Evolutionary conservation across 73 alveolate genomes (phyloP).

Genomic region (Tetrahymena malaccensis): DNA sequence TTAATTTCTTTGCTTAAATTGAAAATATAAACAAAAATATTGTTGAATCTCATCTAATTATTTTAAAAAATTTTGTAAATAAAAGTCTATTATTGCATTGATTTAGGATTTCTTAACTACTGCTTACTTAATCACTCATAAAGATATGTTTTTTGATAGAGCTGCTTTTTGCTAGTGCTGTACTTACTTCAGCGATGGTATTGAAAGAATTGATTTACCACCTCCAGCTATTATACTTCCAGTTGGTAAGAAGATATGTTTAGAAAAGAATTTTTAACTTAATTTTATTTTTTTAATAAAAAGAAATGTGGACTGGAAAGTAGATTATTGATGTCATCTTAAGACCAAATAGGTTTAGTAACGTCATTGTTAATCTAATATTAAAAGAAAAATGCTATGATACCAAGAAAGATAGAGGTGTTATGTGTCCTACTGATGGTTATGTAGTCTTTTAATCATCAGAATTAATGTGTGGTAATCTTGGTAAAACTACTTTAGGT

Average conservation of each 20-base stretch:
- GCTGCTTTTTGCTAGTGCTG: slow-evolving; percentile 84
- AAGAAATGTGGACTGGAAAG: slow-evolving; percentile 99
- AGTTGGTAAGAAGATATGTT: neutral
- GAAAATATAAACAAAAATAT: too few relatives aligned
- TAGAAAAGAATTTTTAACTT: neutral
- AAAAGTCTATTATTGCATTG: slow-evolving; percentile 56
- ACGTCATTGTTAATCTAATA: slow-evolving; percentile 78
- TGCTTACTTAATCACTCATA: slow-evolving; percentile 87
- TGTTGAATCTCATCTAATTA: too few relatives aligned
- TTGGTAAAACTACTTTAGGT: slow-evolving; percentile 94
- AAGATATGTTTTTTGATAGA: slow-evolving; percentile 89
- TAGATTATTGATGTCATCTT: slow-evolving; percentile 84
- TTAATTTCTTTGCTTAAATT: too few relatives aligned
- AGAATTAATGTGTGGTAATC: slow-evolving; percentile 92
- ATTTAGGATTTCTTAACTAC: slow-evolving; percentile 95
- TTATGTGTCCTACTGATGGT: slow-evolving; percentile 97
- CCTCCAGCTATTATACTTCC: slow-evolving; percentile 98
- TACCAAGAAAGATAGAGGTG: slow-evolving; percentile 58
- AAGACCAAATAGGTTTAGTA: slow-evolving; percentile 80
- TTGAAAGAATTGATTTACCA: slow-evolving; percentile 88
- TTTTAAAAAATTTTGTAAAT: neutral
- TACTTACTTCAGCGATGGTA: slow-evolving; percentile 68
- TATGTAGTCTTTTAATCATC: slow-evolving; percentile 93
- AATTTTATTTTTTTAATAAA: neutral
- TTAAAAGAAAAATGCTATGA: slow-evolving; percentile 78